These are phyloP conservation scores for Pichia sp. DNA, from an alignment of 1,139 yeast species.

Conservation along the genomic window DNA sequence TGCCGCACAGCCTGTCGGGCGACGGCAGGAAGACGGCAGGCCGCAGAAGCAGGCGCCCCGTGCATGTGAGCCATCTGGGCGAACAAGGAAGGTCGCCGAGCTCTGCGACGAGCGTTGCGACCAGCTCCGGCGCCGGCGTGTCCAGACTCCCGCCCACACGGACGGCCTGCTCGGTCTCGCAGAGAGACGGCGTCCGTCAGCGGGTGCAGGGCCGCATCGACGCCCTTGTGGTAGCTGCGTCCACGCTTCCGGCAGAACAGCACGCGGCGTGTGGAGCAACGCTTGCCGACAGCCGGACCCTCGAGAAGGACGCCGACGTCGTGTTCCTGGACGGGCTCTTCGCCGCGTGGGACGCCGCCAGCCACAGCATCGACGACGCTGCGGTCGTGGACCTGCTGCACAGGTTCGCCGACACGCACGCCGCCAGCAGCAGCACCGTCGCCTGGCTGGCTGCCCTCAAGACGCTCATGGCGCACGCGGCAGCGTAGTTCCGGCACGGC, in stretches of 20 bases:
- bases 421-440: neutral
- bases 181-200: neutral
- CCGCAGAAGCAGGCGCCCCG: constrained; percentile 4
- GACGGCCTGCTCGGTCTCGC: neutral
- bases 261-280: neutral
- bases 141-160: neutral
- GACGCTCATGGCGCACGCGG: neutral
- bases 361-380: neutral
- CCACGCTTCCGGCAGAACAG: neutral
- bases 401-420: neutral
- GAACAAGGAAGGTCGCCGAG: neutral
- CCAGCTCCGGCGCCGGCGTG: neutral
- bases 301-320: neutral
- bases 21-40: neutral
- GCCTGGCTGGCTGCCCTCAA: constrained; percentile 1
- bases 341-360: neutral
- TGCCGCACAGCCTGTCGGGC: neutral
- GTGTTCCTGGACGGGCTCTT: neutral
- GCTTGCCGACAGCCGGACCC: neutral
- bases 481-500: too few relatives aligned
- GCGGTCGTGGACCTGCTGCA: neutral
- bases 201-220: neutral
- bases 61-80: constrained; percentile 10
- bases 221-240: neutral
- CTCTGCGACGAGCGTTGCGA: too few relatives aligned